phyloP scores from a whole-genome alignment of 805 yeast genomes.

The Ogataea zsoltii region DNA sequence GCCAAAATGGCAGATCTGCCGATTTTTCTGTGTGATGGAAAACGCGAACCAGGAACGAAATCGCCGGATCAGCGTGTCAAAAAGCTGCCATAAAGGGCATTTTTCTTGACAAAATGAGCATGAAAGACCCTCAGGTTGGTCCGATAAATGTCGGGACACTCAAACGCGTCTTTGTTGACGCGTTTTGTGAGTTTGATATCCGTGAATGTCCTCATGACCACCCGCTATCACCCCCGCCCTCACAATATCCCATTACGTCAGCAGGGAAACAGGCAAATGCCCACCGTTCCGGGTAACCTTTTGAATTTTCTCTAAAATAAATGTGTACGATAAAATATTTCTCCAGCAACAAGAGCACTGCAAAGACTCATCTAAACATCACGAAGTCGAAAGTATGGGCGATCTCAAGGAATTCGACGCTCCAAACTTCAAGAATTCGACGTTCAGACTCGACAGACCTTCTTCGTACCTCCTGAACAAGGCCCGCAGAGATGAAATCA shows the following conservation, averaged over 20 bases:
- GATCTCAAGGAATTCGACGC: constrained; percentile 48
- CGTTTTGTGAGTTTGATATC: too few relatives aligned
- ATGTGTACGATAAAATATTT: not conserved
- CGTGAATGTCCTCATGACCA: too few relatives aligned
- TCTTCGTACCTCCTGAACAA: constrained; percentile 66
- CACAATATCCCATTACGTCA: not conserved
- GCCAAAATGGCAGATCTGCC: constrained; percentile 2
- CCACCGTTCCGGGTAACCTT: constrained; percentile 1
- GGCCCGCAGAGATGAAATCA: constrained; percentile 52
- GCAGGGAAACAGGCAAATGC: not conserved
- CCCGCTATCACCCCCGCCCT: too few relatives aligned
- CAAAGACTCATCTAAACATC: not conserved
- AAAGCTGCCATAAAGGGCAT: not conserved
- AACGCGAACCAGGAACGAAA: not conserved
- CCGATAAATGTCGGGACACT: too few relatives aligned
- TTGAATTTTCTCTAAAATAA: not conserved
- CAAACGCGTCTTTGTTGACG: too few relatives aligned
- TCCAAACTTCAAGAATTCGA: constrained; percentile 60
- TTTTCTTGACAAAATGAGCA: too few relatives aligned
- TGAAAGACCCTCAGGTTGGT: too few relatives aligned
- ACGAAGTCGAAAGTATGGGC: constrained; percentile 12
- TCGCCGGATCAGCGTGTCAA: not conserved
- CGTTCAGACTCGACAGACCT: constrained; percentile 69
- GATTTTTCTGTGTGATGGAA: constrained; percentile 1
- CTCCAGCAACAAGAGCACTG: not conserved